A percentile compares a stretch with the other conserved stretches of the same genome.
Conservation (phyloP, 2,329 filamentous ascomycete species). For the Fusarium buxicola region DNA sequence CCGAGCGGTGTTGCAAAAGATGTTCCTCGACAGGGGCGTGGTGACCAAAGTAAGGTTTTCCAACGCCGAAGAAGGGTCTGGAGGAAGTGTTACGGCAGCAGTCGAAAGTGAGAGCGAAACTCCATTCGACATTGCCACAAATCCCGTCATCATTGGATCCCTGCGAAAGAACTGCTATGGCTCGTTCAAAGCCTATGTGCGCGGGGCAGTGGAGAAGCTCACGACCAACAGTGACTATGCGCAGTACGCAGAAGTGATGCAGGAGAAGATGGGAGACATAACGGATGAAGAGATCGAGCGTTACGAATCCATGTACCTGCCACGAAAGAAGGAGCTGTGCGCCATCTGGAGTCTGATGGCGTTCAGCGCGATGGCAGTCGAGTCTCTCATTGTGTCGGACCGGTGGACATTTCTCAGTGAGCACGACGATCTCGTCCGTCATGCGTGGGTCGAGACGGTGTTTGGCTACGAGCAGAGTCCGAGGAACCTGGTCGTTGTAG, state of each 20-base stretch:
- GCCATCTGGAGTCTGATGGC: slow-evolving; percentile 96
- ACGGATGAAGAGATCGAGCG: slow-evolving; percentile 78
- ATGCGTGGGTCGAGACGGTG: slow-evolving; percentile 92
- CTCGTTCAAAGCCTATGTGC: slow-evolving; percentile 81
- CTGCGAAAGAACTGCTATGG: slow-evolving; percentile 83
- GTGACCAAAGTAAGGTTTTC: slow-evolving; percentile 69
- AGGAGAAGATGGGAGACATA: slow-evolving; percentile 73
- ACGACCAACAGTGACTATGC: slow-evolving; percentile 67
- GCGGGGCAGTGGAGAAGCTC: slow-evolving; percentile 83
- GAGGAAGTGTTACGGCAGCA: slow-evolving; percentile 19
- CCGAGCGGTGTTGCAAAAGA: slow-evolving; percentile 87
- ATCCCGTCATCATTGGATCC: slow-evolving; percentile 87
- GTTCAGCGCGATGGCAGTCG: slow-evolving; percentile 88
- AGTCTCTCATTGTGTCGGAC: slow-evolving; percentile 91
- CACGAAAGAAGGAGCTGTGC: slow-evolving; percentile 82
- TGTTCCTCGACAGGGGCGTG: slow-evolving; percentile 89
- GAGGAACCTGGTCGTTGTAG: slow-evolving; percentile 92
- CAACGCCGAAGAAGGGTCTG: slow-evolving; percentile 43
- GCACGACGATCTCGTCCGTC: slow-evolving; percentile 74
- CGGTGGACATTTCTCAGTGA: slow-evolving; percentile 89
- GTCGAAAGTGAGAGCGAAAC: slow-evolving; percentile 46
- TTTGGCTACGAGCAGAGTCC: slow-evolving; percentile 91
- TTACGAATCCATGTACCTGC: slow-evolving; percentile 75
- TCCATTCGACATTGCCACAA: slow-evolving; percentile 70
- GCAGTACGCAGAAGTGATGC: slow-evolving; percentile 70